Conservation (phyloP, 2,329 filamentous ascomycete genomes). For the Fusarium illudens region DNA sequence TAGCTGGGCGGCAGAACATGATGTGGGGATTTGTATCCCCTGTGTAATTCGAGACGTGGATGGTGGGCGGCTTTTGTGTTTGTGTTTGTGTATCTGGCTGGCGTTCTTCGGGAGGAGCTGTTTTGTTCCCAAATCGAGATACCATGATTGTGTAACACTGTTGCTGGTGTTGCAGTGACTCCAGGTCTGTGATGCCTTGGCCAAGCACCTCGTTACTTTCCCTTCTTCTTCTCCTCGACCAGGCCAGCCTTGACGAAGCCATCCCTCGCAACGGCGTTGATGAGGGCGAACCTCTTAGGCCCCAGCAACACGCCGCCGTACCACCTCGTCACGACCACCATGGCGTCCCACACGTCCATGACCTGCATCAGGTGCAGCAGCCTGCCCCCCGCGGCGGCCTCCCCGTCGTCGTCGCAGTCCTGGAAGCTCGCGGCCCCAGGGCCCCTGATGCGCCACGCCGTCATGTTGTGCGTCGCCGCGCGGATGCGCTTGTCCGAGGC, state of each 20-base stretch:
- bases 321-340: conserved; percentile 95
- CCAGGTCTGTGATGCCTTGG: conserved; percentile 20
- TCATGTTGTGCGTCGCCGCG: conserved; percentile 94
- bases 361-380: conserved; percentile 91
- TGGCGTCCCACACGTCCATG: conserved; percentile 91
- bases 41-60: conserved; percentile 8
- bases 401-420: conserved; percentile 96
- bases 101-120: conserved; percentile 28
- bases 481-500: conserved; percentile 84
- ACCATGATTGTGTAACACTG: conserved; percentile 24
- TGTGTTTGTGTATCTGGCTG: conserved; percentile 24
- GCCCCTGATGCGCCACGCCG: conserved; percentile 84
- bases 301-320: conserved; percentile 92
- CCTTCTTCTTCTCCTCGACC: conserved; percentile 61
- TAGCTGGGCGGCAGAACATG: not conserved
- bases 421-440: conserved; percentile 69
- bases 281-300: conserved; percentile 87
- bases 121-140: conserved; percentile 36
- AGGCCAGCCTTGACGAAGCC: conserved; percentile 81
- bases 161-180: not conserved
- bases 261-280: conserved; percentile 87
- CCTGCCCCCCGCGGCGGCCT: conserved; percentile 87
- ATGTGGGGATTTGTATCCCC: not conserved
- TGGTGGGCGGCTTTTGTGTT: conserved; percentile 5
- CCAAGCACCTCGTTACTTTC: conserved; percentile 19